Evolutionary conservation across 495 filamentous ascomycete genomes (phyloP).

Genomic region (Xylaria bambusicola): DNA sequence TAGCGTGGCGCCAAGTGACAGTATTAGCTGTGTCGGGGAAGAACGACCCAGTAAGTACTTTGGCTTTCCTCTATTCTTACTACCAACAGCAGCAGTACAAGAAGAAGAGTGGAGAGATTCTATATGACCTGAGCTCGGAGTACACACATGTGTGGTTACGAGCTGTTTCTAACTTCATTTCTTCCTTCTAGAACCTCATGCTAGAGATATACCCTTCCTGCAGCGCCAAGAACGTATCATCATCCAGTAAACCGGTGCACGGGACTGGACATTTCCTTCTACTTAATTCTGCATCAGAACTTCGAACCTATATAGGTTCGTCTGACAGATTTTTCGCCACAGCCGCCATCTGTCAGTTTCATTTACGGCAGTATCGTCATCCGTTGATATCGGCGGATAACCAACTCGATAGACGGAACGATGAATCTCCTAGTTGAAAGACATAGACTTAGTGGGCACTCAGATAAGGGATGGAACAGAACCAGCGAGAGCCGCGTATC

Average conservation of each 20-base stretch:
- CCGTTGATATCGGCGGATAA: background rate
- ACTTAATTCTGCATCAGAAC: background rate
- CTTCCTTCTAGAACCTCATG: slow-evolving; percentile 4
- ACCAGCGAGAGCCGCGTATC: no score
- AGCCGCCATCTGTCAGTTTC: no score
- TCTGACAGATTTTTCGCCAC: no score
- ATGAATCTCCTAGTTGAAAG: background rate
- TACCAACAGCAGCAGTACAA: background rate
- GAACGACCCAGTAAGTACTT: slow-evolving; percentile 16
- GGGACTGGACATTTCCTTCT: background rate
- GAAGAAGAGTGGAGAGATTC: background rate
- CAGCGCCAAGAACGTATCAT: slow-evolving; percentile 10
- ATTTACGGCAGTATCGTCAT: background rate
- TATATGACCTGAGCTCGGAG: background rate
- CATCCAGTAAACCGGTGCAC: slow-evolving; percentile 3
- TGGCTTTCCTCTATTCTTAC: background rate
- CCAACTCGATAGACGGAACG: background rate
- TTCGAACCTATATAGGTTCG: background rate
- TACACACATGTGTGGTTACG: background rate
- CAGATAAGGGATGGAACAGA: no score
- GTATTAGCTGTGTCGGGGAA: slow-evolving; percentile 63
- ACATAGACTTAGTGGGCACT: no score
- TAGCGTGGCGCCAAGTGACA: slow-evolving; percentile 65
- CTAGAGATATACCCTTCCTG: slow-evolving; percentile 16
- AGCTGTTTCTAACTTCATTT: background rate